Conservation (phyloP, 805 yeast species). For the Yarrowia alimentaria region DNA sequence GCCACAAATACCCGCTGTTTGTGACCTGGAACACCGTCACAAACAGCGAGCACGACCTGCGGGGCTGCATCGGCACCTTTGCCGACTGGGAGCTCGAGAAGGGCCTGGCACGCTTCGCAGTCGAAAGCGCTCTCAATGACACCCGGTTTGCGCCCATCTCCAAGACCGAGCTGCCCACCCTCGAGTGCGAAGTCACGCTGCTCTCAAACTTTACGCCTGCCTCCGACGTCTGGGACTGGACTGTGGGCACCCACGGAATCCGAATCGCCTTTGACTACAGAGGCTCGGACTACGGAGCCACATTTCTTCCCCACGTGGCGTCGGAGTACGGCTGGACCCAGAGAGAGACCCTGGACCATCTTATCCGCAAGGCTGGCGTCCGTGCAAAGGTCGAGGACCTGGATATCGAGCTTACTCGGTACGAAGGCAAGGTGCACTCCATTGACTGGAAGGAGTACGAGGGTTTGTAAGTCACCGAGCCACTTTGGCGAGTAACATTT, state of each 20-base stretch:
- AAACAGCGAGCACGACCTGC: constrained; percentile 43
- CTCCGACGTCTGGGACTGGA: constrained; percentile 66
- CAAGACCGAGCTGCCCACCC: constrained; percentile 50
- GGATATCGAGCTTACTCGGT: constrained; percentile 18
- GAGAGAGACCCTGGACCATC: constrained; percentile 63
- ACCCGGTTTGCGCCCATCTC: constrained; percentile 69
- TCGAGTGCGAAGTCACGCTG: constrained; percentile 62
- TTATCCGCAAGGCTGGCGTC: constrained; percentile 64
- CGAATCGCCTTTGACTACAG: constrained; percentile 50
- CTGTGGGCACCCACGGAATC: constrained; percentile 78
- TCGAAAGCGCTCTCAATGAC: constrained; percentile 65
- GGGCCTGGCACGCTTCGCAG: constrained; percentile 63
- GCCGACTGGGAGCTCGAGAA: constrained; percentile 49
- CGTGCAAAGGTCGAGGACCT: constrained; percentile 7
- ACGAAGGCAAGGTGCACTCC: constrained; percentile 22
- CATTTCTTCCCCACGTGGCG: constrained; percentile 90
- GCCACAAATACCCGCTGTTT: constrained; percentile 59
- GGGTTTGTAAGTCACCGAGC: not conserved
- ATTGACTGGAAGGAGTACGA: constrained; percentile 19
- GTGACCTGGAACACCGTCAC: constrained; percentile 69
- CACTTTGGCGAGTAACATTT: too few species aligned
- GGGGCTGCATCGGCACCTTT: constrained; percentile 97
- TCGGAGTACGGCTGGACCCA: constrained; percentile 81
- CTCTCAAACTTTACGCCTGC: constrained; percentile 57
- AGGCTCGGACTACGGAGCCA: constrained; percentile 56